Evolutionary conservation across 148 eudicot genomes (phyloP), one percentile per base, ranked within the genome.

Genomic region (Fagopyrum esculentum): DNA sequence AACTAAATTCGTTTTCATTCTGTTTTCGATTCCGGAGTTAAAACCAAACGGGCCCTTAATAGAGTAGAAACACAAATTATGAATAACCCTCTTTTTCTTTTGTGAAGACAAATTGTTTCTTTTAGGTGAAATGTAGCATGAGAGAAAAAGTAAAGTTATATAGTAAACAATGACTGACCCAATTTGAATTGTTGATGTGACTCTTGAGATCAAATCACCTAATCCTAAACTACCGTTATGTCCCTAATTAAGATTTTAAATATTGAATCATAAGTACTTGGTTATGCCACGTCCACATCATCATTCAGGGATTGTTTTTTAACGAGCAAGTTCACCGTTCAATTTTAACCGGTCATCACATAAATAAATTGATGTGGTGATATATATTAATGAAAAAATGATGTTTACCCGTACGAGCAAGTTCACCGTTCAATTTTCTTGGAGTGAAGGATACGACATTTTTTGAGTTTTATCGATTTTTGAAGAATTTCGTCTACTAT

Each of bases 171-270:
- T 40, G 70, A 64, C 46, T 45, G 70, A 64, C 51, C 2, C 70
- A 35, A 35, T 64, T 10, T 64, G 19, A 64, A 64, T 40, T 64
- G 40, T 5, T 61, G 68, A 61, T 61, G 47, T 64, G 70, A 64
- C 70, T 12, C 40, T 45, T 35, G 10, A 19, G 40, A 64, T 35
- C n/a, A 35, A 64, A 64, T 6, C 70, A 35, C 70, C 45, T 64
- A 30, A 64, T 64, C 70, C 46, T 35, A 64, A 64, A 64, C 46
- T 13, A 64, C n/a, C 46, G 16, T 61, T 26, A 61, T 26, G 68
- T n/a, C 17, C 46, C 13, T 35, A 40, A 35, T 64, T 13, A 64
- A 10, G 7, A 48, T 2, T 30, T 1, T 4, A 4, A 35, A 64
- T 11, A 4, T 35, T 30, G 4, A 29, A 35, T 35, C 17, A 35